These are phyloP conservation scores for Cafeteria roenbergensis DNA, from an alignment of 108 stramenopile species.

Conservation along the genomic window DNA sequence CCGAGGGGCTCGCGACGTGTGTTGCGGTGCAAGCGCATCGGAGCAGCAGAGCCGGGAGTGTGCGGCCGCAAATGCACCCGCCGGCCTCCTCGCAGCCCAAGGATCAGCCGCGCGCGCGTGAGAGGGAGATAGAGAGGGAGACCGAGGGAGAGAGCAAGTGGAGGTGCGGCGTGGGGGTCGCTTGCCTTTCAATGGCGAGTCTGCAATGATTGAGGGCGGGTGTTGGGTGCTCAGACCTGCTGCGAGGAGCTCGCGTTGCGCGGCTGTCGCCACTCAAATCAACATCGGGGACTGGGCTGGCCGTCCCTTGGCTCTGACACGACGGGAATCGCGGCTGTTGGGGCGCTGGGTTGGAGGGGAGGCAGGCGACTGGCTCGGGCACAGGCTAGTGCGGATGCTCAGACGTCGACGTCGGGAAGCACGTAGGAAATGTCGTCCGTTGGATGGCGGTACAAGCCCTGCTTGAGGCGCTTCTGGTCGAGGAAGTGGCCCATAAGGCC, in stretches of 20 bases:
- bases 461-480: constrained; percentile 77
- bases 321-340: not conserved
- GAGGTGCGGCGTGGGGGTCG: too few relatives aligned
- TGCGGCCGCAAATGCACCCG: too few relatives aligned
- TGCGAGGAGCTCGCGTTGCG: constrained; percentile 1
- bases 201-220: too few relatives aligned
- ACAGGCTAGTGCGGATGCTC: not conserved
- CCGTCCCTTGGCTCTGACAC: not conserved
- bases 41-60: too few relatives aligned
- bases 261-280: not conserved
- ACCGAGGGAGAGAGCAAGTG: too few relatives aligned
- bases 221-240: too few relatives aligned
- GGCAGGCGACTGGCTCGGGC: not conserved
- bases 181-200: too few relatives aligned
- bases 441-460: constrained; percentile 72
- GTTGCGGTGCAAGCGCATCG: too few relatives aligned
- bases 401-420: not conserved
- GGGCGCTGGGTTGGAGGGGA: not conserved
- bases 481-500: constrained; percentile 76
- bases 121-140: too few relatives aligned
- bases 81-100: too few relatives aligned
- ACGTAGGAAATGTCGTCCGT: constrained; percentile 75
- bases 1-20: too few relatives aligned
- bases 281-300: not conserved
- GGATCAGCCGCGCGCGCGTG: too few relatives aligned